phyloP scores from a whole-genome alignment of 192 early-diverging fungal genomes.

The Rhizoclosmatium globosum region DNA sequence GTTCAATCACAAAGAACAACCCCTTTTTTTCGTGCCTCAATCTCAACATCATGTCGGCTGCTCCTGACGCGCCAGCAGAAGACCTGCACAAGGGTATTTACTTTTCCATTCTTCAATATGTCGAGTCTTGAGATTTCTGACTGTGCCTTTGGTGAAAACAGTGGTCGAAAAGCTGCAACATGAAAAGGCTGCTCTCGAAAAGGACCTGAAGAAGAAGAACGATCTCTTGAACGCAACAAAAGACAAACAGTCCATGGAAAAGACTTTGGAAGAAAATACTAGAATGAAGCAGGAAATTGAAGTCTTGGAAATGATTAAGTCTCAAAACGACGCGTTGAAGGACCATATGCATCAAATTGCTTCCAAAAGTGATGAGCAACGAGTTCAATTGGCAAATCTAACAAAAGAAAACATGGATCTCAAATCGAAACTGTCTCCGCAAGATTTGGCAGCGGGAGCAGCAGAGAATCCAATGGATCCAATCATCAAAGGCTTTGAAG shows the following conservation, averaged over 20 bases:
- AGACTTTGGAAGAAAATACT: conserved; percentile 42
- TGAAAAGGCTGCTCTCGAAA: conserved; percentile 34
- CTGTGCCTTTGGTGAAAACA: neutral
- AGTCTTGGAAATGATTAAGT: conserved; percentile 46
- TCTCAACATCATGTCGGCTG: too few species aligned
- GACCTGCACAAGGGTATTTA: too few species aligned
- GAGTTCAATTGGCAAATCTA: conserved; percentile 30
- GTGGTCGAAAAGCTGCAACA: conserved; percentile 31
- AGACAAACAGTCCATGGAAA: conserved; percentile 37
- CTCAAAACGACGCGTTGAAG: conserved; percentile 52
- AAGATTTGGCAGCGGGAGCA: neutral
- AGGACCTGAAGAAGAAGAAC: conserved; percentile 46
- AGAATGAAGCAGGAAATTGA: conserved; percentile 48
- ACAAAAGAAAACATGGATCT: conserved; percentile 32
- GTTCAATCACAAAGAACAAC: too few species aligned
- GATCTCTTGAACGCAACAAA: conserved; percentile 44
- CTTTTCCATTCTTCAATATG: too few species aligned
- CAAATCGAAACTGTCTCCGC: neutral
- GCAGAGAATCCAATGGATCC: conserved; percentile 11
- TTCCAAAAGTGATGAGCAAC: conserved; percentile 36
- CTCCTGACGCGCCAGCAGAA: too few species aligned
- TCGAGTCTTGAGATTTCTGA: too few species aligned
- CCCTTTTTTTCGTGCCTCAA: too few species aligned
- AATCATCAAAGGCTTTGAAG: conserved; percentile 32
- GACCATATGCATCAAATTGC: conserved; percentile 59